Evolutionary conservation across 345 rosid genomes (phyloP), one percentile per base, ranked within the genome.

Genomic region (Eucalyptus victrix): DNA sequence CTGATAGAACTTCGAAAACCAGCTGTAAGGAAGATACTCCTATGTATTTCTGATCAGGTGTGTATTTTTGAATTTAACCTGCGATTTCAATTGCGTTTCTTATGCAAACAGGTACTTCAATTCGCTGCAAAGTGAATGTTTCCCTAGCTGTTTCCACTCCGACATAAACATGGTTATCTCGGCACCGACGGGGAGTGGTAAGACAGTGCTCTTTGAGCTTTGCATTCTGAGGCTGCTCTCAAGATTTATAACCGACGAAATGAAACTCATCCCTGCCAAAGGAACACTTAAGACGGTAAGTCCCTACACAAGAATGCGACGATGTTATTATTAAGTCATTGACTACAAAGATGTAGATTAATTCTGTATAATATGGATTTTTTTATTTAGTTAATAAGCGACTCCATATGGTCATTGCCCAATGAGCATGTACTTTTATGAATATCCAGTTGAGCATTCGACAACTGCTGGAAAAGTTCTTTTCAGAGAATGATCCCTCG

Each of bases 171-270:
- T 98, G 99, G 97, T 97, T 86, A 91, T 98, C 72, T 97, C 99
- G 7, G 99, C 99, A n/a, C 99, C 99, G 8, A 97, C 99, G 69
- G 99, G 99, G 87, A 98, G 99, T 89, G 99, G 99, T 86, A 97
- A 98, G 92, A 97, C 99, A 5, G 99, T 95, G 16, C 98, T 98
- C 86, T 98, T 98, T 88, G 99, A 98, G 92, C 96, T 97, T 28
- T 96, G 98, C 93, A 94, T 97, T 88, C 88, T 97, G 92, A 97
- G 98, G 95, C 98, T 97, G 85, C 97, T 98, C 80, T 95, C 97
- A 5, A 94, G 93, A 91, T 96, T 96, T 91, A 89, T 98, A 80
- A 91, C 95, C 23, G 90, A 91, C 76, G 96, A 96, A 47, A 95
- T 96, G 87, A 94, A 88, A 89, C 96, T 97, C 91, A 90, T 87